Conservation (phyloP, 2,329 filamentous ascomycete species). For the Ceratocystis albifundus region DNA sequence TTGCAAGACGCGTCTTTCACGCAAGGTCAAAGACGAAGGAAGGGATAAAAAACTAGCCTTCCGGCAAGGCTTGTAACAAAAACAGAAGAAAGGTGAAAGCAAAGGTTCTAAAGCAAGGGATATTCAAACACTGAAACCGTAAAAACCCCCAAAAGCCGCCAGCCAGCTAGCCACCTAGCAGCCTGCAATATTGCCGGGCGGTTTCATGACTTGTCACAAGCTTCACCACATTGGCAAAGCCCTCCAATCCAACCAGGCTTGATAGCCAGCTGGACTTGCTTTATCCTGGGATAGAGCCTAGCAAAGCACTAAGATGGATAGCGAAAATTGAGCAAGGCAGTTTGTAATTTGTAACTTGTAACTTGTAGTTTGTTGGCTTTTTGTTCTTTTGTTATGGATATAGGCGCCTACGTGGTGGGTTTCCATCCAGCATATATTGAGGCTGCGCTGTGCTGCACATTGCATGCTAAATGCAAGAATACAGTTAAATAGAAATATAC, state of each 20-base stretch:
- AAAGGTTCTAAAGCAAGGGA: background rate
- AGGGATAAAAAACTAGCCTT: background rate
- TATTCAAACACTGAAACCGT: background rate
- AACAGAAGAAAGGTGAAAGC: background rate
- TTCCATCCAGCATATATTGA: background rate
- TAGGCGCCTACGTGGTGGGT: background rate
- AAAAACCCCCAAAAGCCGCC: background rate
- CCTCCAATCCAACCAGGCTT: background rate
- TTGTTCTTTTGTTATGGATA: background rate
- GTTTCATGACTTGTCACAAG: slow-evolving; percentile 13
- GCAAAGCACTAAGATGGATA: too few relatives aligned
- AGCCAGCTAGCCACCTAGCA: slow-evolving; percentile 1
- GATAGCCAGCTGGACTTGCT: background rate
- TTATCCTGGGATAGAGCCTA: too few relatives aligned
- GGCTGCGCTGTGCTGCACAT: background rate
- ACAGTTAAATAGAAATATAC: background rate
- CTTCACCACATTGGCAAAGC: background rate
- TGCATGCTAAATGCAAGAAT: background rate
- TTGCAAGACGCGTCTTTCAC: background rate
- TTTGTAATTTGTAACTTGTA: background rate
- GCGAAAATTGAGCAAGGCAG: background rate
- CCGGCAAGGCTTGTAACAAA: background rate
- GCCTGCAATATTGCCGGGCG: background rate
- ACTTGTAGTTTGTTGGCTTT: too few relatives aligned
- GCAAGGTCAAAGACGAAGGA: background rate